Evolutionary conservation across 2,329 filamentous ascomycete genomes (phyloP).

Genomic region (Exophiala oligosperma): DNA sequence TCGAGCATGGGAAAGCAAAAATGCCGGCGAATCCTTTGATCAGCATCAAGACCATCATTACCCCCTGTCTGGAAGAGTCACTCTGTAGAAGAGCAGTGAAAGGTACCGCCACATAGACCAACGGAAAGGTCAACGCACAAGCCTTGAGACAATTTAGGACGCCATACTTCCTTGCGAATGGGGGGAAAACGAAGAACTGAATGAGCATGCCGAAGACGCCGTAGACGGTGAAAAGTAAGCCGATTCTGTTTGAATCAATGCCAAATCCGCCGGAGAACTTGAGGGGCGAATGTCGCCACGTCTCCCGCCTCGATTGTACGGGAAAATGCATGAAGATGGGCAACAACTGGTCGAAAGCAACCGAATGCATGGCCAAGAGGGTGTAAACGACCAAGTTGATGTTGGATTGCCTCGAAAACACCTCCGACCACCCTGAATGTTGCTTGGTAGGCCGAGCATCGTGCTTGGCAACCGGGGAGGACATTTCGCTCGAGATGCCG

Average conservation of each 20-base stretch:
- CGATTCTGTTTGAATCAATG: conserved; percentile 70
- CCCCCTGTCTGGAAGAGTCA: conserved; percentile 54
- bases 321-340: conserved; percentile 87
- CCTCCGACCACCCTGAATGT: conserved; percentile 55
- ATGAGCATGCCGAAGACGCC: conserved; percentile 76
- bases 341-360: conserved; percentile 83
- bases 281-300: conserved; percentile 66
- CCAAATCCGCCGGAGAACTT: conserved; percentile 84
- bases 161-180: conserved; percentile 70
- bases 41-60: conserved; percentile 67
- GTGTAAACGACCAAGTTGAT: conserved; percentile 78
- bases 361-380: conserved; percentile 75
- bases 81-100: conserved; percentile 68
- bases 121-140: conserved; percentile 67
- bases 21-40: conserved; percentile 74
- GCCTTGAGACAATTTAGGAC: conserved; percentile 70
- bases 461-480: conserved; percentile 9
- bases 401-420: conserved; percentile 72
- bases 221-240: conserved; percentile 80
- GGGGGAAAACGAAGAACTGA: conserved; percentile 84
- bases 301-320: conserved; percentile 52
- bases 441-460: conserved; percentile 21
- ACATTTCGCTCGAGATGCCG: conserved; percentile 20
- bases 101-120: conserved; percentile 78
- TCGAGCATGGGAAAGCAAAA: conserved; percentile 84